Evolutionary conservation across 257 asterid species (phyloP).

Genomic region (Solanum arcanum): DNA sequence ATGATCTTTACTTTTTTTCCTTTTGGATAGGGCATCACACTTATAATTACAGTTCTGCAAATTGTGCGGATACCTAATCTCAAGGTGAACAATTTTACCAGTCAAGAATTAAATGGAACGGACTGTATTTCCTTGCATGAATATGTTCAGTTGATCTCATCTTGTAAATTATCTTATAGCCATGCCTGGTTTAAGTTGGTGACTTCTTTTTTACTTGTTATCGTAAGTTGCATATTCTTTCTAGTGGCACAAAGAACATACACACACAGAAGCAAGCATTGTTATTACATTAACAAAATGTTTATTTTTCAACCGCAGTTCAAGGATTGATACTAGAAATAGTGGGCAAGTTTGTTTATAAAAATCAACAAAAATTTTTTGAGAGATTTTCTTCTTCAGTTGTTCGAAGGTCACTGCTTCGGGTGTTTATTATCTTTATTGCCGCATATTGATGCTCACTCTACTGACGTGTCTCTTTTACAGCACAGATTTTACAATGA

Average conservation of each 20-base stretch:
- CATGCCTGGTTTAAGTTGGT: neutral
- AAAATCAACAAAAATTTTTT: neutral
- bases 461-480: neutral
- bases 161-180: neutral
- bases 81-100: constrained; percentile 42
- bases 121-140: neutral
- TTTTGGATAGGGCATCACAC: constrained; percentile 64
- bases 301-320: neutral
- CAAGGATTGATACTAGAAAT: neutral
- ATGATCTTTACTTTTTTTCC: neutral
- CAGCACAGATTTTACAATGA: neutral
- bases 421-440: neutral
- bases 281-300: neutral
- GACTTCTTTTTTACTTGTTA: neutral
- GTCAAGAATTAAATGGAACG: neutral
- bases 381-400: neutral
- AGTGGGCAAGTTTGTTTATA: neutral
- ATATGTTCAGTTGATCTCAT: neutral
- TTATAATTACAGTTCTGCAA: constrained; percentile 86
- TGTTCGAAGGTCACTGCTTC: neutral
- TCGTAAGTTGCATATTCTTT: neutral
- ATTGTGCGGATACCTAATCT: constrained; percentile 89
- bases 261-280: neutral
- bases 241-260: neutral
- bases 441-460: neutral